These are phyloP conservation scores for Boletus nobilissimus DNA, from an alignment of 1,284 basidiomycete genomes.

Conservation along the genomic window DNA sequence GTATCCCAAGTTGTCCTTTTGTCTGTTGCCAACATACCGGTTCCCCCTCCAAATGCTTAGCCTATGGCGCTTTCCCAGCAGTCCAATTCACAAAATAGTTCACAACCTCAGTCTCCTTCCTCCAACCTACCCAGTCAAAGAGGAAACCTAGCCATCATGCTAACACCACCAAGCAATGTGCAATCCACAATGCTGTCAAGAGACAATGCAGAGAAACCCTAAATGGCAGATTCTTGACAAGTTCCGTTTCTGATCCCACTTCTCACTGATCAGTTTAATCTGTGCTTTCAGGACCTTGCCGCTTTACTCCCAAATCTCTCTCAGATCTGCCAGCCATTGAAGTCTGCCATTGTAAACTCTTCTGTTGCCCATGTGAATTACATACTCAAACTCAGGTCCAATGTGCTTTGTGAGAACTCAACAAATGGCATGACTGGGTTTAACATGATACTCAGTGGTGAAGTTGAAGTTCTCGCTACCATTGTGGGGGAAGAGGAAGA, in stretches of 20 bases:
- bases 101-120: slow-evolving; percentile 35
- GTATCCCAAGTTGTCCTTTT: too few species aligned
- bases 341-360: slow-evolving; percentile 94
- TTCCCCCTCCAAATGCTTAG: slow-evolving; percentile 55
- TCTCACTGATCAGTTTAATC: slow-evolving; percentile 34
- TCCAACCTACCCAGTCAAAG: slow-evolving; percentile 55
- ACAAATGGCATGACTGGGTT: slow-evolving; percentile 88
- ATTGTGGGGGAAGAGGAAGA: slow-evolving; percentile 65
- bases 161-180: slow-evolving; percentile 93
- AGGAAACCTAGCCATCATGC: slow-evolving; percentile 85
- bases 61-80: slow-evolving; percentile 49
- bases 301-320: slow-evolving; percentile 89
- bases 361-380: slow-evolving; percentile 85
- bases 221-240: slow-evolving; percentile 87
- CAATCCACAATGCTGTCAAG: slow-evolving; percentile 95
- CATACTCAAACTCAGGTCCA: slow-evolving; percentile 79
- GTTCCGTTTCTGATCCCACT: slow-evolving; percentile 44
- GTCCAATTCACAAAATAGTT: slow-evolving; percentile 34
- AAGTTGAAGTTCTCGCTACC: slow-evolving; percentile 71
- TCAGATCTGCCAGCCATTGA: slow-evolving; percentile 90
- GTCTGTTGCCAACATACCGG: too few species aligned
- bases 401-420: slow-evolving; percentile 86
- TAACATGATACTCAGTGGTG: slow-evolving; percentile 71
- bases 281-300: slow-evolving; percentile 76
- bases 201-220: slow-evolving; percentile 90